Evolutionary conservation across 2,329 filamentous ascomycete genomes (phyloP), one percentile per base, ranked within the genome.

Genomic region (Hymenoscyphus linearis): DNA sequence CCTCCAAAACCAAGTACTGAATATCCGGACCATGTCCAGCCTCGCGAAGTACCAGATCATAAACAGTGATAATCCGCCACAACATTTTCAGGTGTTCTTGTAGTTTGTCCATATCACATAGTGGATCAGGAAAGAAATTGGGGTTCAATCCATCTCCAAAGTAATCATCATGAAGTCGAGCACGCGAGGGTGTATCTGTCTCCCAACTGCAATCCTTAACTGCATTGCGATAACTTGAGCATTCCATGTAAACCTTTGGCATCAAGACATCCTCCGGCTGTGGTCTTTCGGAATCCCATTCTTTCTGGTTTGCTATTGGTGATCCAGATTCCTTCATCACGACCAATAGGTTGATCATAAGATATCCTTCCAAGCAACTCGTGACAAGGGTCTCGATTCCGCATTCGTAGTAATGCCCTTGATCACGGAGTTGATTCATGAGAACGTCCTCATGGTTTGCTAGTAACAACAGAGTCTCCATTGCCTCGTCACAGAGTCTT

Each of bases 31-130:
- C 55, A 22, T n/a, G 37, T 13, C 59, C 59, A 18, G 9, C 54
- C 35, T 61, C 59, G 13, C 54, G 25, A 26, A 61, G 52, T 3
- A 61, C 44, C 18, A 61, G 18, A 55, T 61, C 59, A 54, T 61
- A 61, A 50, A 54, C 56, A 10, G 58, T 47, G 40, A 58, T 61
- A 9, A 61, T 36, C 10, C 59, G 47, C 59, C 59, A 61, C n/a
- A 58, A 18, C 13, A 16, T 31, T 18, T 61, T 61, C 5, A 61
- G 16, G 6, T 55, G 58, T 18, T 55, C 50, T 18, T 58, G 18
- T 2, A 37, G 12, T 22, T 16, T 50, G 5, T 47, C 27, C 55
- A 58, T 27, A 44, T 47, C 55, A n/a, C 36, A 18, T n/a, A 55
- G 16, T 13, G 18, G 26, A 55, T 37, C n/a, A 22, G 40, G 9